Conservation (phyloP, 2,329 filamentous ascomycete species). For the Huntiella bhutanensis region DNA sequence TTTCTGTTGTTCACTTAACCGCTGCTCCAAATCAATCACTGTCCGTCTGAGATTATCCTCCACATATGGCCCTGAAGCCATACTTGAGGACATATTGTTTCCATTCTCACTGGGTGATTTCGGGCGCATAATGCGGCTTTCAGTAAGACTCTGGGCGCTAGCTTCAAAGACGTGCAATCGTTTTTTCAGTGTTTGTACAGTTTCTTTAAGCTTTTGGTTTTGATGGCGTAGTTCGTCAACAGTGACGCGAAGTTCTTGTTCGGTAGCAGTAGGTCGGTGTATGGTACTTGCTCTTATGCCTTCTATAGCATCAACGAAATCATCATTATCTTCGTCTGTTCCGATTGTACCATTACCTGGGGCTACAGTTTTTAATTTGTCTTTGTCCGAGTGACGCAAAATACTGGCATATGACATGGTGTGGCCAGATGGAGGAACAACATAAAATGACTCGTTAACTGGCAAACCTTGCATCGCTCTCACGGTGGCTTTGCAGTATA, state of each 20-base stretch:
- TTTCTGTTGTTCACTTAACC: constrained; percentile 35
- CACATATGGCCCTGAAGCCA: constrained; percentile 8
- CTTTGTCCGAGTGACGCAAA: constrained; percentile 48
- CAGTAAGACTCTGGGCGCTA: constrained; percentile 73
- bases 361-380: constrained; percentile 39
- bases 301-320: constrained; percentile 78
- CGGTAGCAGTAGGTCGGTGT: constrained; percentile 22
- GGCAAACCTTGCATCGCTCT: constrained; percentile 56
- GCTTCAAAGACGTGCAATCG: constrained; percentile 87
- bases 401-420: constrained; percentile 90
- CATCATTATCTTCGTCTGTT: constrained; percentile 42
- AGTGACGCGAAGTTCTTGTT: constrained; percentile 40
- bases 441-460: constrained; percentile 69
- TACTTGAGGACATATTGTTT: constrained; percentile 10
- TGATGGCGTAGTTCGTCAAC: constrained; percentile 71
- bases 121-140: constrained; percentile 51
- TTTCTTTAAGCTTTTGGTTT: constrained; percentile 67
- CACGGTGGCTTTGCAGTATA: constrained; percentile 74
- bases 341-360: constrained; percentile 27
- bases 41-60: constrained; percentile 26
- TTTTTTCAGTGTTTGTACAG: constrained; percentile 70
- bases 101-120: constrained; percentile 25
- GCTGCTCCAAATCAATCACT: constrained; percentile 48
- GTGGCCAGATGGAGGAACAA: constrained; percentile 79
- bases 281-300: constrained; percentile 24